Conservation (phyloP, 805 yeast genomes). For the Cyberlindnera nakhonratchasimensis region DNA sequence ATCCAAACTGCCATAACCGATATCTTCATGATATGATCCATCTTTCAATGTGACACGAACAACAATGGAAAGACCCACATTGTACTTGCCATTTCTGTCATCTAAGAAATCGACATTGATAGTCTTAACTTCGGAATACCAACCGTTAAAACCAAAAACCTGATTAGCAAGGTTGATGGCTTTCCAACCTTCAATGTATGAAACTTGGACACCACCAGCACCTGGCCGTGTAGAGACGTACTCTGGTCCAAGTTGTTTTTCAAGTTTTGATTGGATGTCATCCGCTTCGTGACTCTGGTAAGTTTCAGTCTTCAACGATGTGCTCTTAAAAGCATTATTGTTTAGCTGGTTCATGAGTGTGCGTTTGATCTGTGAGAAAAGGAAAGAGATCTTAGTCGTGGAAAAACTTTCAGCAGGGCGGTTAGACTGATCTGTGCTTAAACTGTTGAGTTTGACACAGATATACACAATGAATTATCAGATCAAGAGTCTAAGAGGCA, state of each 20-base stretch:
- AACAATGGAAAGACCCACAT: conserved; percentile 67
- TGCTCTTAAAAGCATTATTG: conserved; percentile 10
- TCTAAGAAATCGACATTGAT: conserved; percentile 71
- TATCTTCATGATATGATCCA: conserved; percentile 78
- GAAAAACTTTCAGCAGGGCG: neutral
- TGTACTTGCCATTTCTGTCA: conserved; percentile 51
- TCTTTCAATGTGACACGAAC: conserved; percentile 71
- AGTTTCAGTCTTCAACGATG: conserved; percentile 19
- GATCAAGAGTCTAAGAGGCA: too few relatives aligned
- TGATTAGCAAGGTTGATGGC: conserved; percentile 77
- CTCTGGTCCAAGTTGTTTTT: conserved; percentile 66
- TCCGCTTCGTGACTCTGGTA: conserved; percentile 16
- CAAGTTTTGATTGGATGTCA: conserved; percentile 37
- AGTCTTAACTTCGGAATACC: conserved; percentile 69
- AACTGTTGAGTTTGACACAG: too few relatives aligned
- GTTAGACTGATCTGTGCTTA: too few relatives aligned
- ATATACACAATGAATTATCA: too few relatives aligned
- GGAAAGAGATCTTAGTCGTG: neutral
- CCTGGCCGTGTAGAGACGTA: conserved; percentile 74
- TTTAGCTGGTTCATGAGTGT: conserved; percentile 11
- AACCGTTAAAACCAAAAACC: conserved; percentile 79
- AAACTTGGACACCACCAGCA: conserved; percentile 64
- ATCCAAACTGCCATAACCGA: conserved; percentile 82
- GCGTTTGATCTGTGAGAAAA: neutral
- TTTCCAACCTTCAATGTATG: conserved; percentile 82